These are phyloP conservation scores for Zelopaecilomyces penicillatus DNA, from an alignment of 2,329 filamentous ascomycete genomes.

Conservation along the genomic window DNA sequence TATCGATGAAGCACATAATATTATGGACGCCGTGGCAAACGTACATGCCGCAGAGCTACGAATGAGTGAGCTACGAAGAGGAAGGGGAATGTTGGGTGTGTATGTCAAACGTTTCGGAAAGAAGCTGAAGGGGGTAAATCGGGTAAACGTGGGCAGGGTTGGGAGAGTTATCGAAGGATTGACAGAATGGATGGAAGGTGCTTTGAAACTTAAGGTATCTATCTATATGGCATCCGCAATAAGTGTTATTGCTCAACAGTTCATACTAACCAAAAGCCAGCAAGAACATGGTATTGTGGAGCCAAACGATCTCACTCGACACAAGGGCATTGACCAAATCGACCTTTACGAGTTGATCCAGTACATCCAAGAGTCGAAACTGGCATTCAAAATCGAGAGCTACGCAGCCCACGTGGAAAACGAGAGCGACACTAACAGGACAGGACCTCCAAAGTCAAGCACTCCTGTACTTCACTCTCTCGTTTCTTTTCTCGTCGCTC, in stretches of 20 bases:
- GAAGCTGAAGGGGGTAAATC: conserved; percentile 80
- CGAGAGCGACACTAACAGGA: conserved; percentile 24
- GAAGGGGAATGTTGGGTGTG: conserved; percentile 64
- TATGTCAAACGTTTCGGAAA: conserved; percentile 88
- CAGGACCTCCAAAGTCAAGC: conserved; percentile 14
- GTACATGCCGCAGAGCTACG: conserved; percentile 76
- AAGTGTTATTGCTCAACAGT: too few relatives aligned
- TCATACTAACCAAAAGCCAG: conserved; percentile 10
- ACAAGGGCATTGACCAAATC: conserved; percentile 89
- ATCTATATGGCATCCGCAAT: neutral
- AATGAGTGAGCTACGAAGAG: conserved; percentile 62
- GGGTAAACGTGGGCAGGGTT: conserved; percentile 83
- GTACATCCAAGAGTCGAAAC: conserved; percentile 85
- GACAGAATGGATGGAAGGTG: conserved; percentile 55
- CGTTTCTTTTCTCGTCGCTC: conserved; percentile 59
- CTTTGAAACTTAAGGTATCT: conserved; percentile 39
- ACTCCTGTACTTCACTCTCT: conserved; percentile 48
- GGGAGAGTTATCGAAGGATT: conserved; percentile 77
- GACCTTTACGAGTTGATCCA: conserved; percentile 82
- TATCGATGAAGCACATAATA: conserved; percentile 94
- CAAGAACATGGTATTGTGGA: conserved; percentile 59
- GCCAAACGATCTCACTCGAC: conserved; percentile 62
- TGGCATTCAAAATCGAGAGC: conserved; percentile 89
- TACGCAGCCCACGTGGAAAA: conserved; percentile 61
- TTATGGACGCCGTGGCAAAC: conserved; percentile 87